phyloP scores from a whole-genome alignment of 2,329 filamentous ascomycete species.

The Phaeomoniella chlamydospora region DNA sequence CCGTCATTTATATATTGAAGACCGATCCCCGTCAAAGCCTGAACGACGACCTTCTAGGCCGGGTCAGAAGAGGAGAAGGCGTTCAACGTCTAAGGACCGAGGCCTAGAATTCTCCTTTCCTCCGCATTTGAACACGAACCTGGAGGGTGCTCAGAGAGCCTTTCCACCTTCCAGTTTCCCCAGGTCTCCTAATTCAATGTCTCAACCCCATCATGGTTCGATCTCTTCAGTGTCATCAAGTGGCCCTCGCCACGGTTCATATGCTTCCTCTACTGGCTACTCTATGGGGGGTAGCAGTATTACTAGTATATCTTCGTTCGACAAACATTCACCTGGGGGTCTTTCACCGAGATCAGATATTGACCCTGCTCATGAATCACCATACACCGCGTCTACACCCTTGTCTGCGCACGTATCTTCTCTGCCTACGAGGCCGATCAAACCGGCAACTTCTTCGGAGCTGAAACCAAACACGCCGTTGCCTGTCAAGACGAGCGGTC shows the following conservation, averaged over 20 bases:
- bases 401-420: constrained; percentile 21
- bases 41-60: constrained; percentile 23
- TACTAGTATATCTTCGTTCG: constrained; percentile 49
- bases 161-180: constrained; percentile 23
- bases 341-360: constrained; percentile 44
- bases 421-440: constrained; percentile 10
- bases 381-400: constrained; percentile 34
- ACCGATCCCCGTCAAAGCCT: constrained; percentile 21
- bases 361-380: constrained; percentile 37
- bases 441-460: constrained; percentile 1
- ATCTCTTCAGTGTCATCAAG: constrained; percentile 53
- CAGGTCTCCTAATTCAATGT: constrained; percentile 38
- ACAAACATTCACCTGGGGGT: constrained; percentile 45
- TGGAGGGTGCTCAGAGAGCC: neutral
- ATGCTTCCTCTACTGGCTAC: constrained; percentile 44
- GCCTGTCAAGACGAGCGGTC: constrained; percentile 33
- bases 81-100: constrained; percentile 39
- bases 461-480: constrained; percentile 9
- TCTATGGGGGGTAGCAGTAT: constrained; percentile 49
- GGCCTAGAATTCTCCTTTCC: neutral
- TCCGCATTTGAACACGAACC: neutral
- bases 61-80: constrained; percentile 50
- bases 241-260: constrained; percentile 43
- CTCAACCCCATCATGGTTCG: constrained; percentile 43
- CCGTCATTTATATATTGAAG: constrained; percentile 22